phyloP scores from a whole-genome alignment of 2,329 filamentous ascomycete genomes.

The Mycocentrospora acerina region DNA sequence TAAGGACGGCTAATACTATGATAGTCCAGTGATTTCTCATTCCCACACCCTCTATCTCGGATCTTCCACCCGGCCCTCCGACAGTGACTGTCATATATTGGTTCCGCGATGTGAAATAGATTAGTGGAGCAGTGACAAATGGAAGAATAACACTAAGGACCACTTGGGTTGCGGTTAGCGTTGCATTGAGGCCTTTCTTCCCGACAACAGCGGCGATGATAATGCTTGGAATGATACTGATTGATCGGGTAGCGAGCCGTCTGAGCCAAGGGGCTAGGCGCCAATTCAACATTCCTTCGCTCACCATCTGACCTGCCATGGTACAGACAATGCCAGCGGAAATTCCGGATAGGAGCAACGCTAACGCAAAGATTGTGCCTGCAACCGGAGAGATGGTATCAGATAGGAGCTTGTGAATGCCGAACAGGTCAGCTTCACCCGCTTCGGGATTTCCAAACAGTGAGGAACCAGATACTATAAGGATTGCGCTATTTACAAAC shows the following conservation, averaged over 20 bases:
- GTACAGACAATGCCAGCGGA: constrained; percentile 87
- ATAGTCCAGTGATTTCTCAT: constrained; percentile 75
- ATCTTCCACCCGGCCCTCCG: constrained; percentile 3
- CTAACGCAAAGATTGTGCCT: constrained; percentile 81
- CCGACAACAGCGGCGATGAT: constrained; percentile 81
- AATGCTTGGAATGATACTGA: constrained; percentile 80
- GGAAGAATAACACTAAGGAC: constrained; percentile 76
- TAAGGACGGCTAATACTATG: constrained; percentile 57
- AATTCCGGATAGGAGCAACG: constrained; percentile 75
- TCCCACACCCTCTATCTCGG: constrained; percentile 41
- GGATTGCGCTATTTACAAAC: constrained; percentile 80
- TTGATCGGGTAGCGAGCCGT: constrained; percentile 72
- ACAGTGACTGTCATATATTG: constrained; percentile 75
- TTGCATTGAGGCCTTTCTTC: constrained; percentile 66
- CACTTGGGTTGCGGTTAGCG: constrained; percentile 76
- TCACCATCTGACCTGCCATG: constrained; percentile 86
- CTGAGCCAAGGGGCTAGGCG: constrained; percentile 74
- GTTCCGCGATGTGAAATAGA: constrained; percentile 80
- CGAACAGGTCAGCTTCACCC: constrained; percentile 74
- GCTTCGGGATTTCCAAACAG: constrained; percentile 64
- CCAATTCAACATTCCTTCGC: constrained; percentile 79
- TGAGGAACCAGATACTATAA: constrained; percentile 78
- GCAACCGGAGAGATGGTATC: constrained; percentile 70
- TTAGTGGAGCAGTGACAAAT: constrained; percentile 78
- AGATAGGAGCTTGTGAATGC: constrained; percentile 74